Base-by-base conservation (phyloP, 176 grass and related monocot genomes). In the Raddia distichophylla region DNA sequence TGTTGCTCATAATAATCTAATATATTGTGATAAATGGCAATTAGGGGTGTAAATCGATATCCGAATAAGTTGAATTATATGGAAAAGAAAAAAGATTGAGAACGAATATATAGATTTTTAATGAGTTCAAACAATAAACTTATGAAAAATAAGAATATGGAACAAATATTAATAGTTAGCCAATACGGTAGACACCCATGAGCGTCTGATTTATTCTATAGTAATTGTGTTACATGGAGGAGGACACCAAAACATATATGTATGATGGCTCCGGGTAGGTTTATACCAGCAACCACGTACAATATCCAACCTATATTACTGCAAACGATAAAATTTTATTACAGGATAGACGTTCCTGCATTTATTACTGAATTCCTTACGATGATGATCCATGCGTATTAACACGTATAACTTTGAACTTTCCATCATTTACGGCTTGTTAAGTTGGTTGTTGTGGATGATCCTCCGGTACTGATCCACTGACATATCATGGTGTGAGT, bases 401-500 rank as follows among this genome's bases (percentile, higher is more conserved):
- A 17, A 5, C 37, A 27, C 27, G 27, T 27, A 27, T 27, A 27
- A 27, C 27, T 27, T 27, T 27, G 27, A 27, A 27, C 37, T 3
- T 40, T 55, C 60, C 10, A 7, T 58, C n/a, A 44, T 79, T 27
- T 64, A 88, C 0, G 80, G 75, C 19, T 67, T 83, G 34, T 60
- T 83, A 60, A 73, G 14, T 18, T 80, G 57, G 63, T 80, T 67
- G 46, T 14, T 11, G 9, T 47, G 65, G 17, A 63, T 63, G 37
- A 74, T 54, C 35, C 1, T 69, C 4, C 46, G 52, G 18, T 84
- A 89, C 70, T 80, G 54, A 48, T 69, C 76, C 1, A 70, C 55
- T 13, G 87, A 75, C 3, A 89, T n/a, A 6, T 70, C 82, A 75
- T 75, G 87, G 63, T 89, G 87, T 10, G 87, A 84, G 57, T 89